phyloP scores from a whole-genome alignment of 164 flowering plant genomes.

The Berberis thunbergii region DNA sequence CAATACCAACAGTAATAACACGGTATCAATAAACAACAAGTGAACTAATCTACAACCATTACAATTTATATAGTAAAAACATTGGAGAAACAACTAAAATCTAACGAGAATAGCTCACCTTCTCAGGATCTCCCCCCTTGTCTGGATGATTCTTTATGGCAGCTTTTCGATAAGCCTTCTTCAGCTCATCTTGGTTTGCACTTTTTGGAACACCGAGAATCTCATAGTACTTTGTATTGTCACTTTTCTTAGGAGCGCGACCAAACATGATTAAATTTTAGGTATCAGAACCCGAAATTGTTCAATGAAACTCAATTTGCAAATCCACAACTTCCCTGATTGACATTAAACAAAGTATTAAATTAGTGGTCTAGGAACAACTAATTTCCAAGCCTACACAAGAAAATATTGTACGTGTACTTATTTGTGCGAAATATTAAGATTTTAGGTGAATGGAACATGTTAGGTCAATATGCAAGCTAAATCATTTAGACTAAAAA shows the following conservation, averaged over 20 bases:
- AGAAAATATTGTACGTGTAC: too few species aligned
- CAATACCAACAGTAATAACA: too few species aligned
- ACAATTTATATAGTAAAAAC: not conserved
- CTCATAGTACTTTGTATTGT: conserved; percentile 9
- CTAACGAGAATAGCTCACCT: not conserved
- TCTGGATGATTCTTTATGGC: conserved; percentile 17
- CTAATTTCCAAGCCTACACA: too few species aligned
- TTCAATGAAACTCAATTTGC: not conserved
- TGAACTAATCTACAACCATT: not conserved
- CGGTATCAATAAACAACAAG: too few species aligned
- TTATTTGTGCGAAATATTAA: too few species aligned
- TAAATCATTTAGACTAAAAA: too few species aligned
- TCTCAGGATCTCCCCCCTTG: conserved; percentile 18
- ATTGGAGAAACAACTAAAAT: not conserved
- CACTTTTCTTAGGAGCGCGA: conserved; percentile 9
- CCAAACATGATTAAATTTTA: conserved; percentile 10
- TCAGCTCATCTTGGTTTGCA: conserved; percentile 14
- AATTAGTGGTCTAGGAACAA: too few species aligned
- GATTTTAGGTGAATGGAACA: too few species aligned
- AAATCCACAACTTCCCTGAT: not conserved
- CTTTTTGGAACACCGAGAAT: conserved; percentile 12
- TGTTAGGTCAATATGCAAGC: too few species aligned
- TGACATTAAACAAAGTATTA: too few species aligned
- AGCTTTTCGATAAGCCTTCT: conserved; percentile 16
- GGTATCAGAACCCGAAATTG: not conserved